A percentile compares a stretch with the other conserved stretches of the same genome.
Evolutionary conservation across 352 stramenopile species (phyloP).

Genomic region (Phytophthora brassicae): DNA sequence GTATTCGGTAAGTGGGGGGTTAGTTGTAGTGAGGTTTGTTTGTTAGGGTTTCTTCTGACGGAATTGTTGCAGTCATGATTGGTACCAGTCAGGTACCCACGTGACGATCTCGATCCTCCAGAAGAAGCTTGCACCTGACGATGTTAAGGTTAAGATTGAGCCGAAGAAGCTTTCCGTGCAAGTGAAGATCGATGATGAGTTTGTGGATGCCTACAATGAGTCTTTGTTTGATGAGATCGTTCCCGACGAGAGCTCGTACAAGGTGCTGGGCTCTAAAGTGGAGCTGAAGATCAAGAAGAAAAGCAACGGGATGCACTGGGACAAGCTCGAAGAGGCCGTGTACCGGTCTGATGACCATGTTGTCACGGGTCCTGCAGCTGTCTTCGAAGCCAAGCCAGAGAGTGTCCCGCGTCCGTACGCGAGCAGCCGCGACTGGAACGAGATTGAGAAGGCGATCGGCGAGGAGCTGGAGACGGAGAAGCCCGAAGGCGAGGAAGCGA

Average conservation of each 20-base stretch:
- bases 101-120: constrained; percentile 85
- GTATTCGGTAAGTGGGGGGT: constrained; percentile 38
- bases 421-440: constrained; percentile 87
- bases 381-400: constrained; percentile 61
- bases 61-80: constrained; percentile 63
- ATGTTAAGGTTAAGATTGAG: constrained; percentile 62
- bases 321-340: constrained; percentile 69
- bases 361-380: constrained; percentile 53
- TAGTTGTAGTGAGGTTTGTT: neutral
- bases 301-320: constrained; percentile 54
- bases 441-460: constrained; percentile 78
- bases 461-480: constrained; percentile 88
- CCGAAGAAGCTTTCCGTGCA: constrained; percentile 54
- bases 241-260: constrained; percentile 52
- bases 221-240: constrained; percentile 76
- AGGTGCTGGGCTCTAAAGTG: constrained; percentile 69
- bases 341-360: constrained; percentile 47
- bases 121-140: constrained; percentile 71
- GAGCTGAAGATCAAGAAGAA: constrained; percentile 87
- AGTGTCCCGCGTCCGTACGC: constrained; percentile 67
- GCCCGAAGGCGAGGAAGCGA: constrained; percentile 89
- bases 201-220: constrained; percentile 65
- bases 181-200: constrained; percentile 49
- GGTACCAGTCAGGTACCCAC: constrained; percentile 83
- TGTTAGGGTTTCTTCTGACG: constrained; percentile 1